Base-by-base conservation (phyloP, 306 rosid genomes). In the Trichosanthes cucumerina region DNA sequence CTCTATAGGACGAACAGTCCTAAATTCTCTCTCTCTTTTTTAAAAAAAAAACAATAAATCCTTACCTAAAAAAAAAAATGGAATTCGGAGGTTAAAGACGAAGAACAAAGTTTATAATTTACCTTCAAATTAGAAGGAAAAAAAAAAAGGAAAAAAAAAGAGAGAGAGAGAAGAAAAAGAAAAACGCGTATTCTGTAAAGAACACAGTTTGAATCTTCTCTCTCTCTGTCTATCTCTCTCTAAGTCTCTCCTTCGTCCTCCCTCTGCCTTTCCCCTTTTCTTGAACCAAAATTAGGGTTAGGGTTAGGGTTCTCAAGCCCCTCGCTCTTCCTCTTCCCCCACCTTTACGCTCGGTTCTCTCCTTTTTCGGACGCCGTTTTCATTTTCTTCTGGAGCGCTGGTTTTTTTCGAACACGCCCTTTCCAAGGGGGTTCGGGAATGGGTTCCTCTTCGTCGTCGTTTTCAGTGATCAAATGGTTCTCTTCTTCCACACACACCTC, bases 111-210 rank as follows among this genome's bases (percentile, higher is more conserved):
- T 19, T 65, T 8, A 34, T 34, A 3, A 49, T 47, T 13, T 47
- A 16, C 7, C 19, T 26, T 59, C 16, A 41, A 38, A 38, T 14
- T 31, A 33, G 41, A 23, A 11, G n/a, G n/a, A 12, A 12, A 24
- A 24, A 1, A 15, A 9, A 65, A 19, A 34, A 18, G 4, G 19
- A 18, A 36, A 10, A 6, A 4, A 66, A 19, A 39, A 3, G 4
- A 3, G 34, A 33, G 33, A 23, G 19, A 53, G 16, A 28, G 69
- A 78, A 11, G 16, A 36, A 21, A 39, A 43, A 14, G 56, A 33
- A 81, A 87, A 78, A 92, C 93, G 97, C 95, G 97, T 86, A 84
- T 87, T 84, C 80, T 80, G 76, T 39, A 80, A 78, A 83, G 82
- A 82, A 75, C 80, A 85, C 78, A 79, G 91, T 83, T 81, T 88